A percentile compares a stretch with the other conserved stretches of the same genome.
These are phyloP conservation scores for Teunomyces stri DNA, from an alignment of 805 yeast genomes.

Conservation along the genomic window DNA sequence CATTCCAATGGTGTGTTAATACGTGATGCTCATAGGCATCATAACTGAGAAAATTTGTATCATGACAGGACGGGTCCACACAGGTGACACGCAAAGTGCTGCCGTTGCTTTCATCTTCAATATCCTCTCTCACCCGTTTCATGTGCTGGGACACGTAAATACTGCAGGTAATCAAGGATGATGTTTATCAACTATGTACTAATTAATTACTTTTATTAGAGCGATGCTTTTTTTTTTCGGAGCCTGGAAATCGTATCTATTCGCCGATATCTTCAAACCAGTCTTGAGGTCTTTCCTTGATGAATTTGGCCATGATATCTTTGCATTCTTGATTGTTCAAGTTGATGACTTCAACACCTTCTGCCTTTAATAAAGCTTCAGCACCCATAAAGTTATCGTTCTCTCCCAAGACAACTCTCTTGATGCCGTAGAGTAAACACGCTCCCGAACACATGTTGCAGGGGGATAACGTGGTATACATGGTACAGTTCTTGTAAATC, in stretches of 20 bases:
- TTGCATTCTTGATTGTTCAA: slow-evolving; percentile 60
- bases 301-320: slow-evolving; percentile 73
- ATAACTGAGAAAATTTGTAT: neutral
- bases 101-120: neutral
- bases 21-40: slow-evolving; percentile 7
- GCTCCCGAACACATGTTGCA: slow-evolving; percentile 97
- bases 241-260: slow-evolving; percentile 6
- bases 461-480: slow-evolving; percentile 91
- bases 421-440: slow-evolving; percentile 81
- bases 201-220: too few relatives aligned
- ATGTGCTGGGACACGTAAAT: neutral
- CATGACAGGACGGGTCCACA: neutral
- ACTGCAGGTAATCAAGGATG: slow-evolving; percentile 1
- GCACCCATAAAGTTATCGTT: slow-evolving; percentile 81
- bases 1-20: slow-evolving; percentile 3
- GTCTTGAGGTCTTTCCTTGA: slow-evolving; percentile 69
- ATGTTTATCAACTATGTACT: neutral
- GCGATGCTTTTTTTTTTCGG: too few relatives aligned
- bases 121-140: neutral
- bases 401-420: slow-evolving; percentile 87
- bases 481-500: slow-evolving; percentile 78
- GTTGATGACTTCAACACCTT: slow-evolving; percentile 74
- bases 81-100: neutral
- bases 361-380: slow-evolving; percentile 63
- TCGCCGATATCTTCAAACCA: slow-evolving; percentile 83